Conservation (phyloP, 2,329 filamentous ascomycete species). For the Teratosphaeria epicoccoides region DNA sequence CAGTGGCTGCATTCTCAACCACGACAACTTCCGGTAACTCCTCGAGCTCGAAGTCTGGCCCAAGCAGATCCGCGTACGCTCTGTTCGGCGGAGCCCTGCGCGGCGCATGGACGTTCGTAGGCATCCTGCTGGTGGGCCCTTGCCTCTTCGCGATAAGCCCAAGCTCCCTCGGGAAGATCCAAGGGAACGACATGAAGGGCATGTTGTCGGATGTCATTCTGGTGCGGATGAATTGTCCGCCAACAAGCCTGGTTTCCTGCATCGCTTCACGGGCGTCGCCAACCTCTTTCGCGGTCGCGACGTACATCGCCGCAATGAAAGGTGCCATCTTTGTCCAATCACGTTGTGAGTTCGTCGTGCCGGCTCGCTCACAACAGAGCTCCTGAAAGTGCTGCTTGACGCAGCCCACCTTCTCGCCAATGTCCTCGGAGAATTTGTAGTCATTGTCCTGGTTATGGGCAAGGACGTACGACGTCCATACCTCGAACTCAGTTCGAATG, state of each 20-base stretch:
- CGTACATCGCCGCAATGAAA: constrained; percentile 82
- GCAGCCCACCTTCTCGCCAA: constrained; percentile 55
- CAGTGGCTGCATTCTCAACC: not conserved
- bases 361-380: constrained; percentile 55
- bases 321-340: constrained; percentile 52
- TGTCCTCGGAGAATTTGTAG: constrained; percentile 79
- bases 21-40: not conserved
- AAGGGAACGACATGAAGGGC: constrained; percentile 88
- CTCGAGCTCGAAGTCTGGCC: not conserved
- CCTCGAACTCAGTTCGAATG: constrained; percentile 79
- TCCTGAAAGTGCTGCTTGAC: constrained; percentile 61
- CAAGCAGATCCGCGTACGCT: not conserved
- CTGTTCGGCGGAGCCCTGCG: constrained; percentile 2
- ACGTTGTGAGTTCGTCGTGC: constrained; percentile 23
- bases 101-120: not conserved
- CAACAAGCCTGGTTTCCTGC: constrained; percentile 27
- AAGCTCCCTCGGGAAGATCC: constrained; percentile 70
- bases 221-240: constrained; percentile 8
- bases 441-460: constrained; percentile 61
- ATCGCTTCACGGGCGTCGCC: constrained; percentile 43
- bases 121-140: not conserved
- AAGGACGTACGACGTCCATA: constrained; percentile 79
- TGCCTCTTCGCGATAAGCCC: constrained; percentile 52
- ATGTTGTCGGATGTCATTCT: constrained; percentile 42
- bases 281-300: constrained; percentile 63